phyloP scores from a whole-genome alignment of 1,284 basidiomycete genomes.

The Golubevia sp. region DNA sequence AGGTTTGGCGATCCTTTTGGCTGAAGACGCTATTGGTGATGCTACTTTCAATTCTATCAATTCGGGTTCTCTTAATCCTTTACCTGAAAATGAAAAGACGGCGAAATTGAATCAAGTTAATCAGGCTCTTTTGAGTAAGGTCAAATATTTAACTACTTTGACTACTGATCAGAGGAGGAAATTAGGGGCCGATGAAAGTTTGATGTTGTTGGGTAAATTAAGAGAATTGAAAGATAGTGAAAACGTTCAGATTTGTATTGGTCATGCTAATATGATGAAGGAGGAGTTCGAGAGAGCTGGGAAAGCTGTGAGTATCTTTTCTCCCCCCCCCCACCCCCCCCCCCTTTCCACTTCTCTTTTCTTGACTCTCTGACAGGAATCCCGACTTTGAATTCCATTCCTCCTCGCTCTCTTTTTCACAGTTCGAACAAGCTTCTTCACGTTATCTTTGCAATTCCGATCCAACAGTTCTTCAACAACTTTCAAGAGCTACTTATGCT shows the following conservation, averaged over 20 bases:
- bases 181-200: constrained; percentile 45
- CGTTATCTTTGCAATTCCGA: constrained; percentile 29
- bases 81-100: too few species aligned
- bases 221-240: constrained; percentile 36
- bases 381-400: background rate
- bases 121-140: too few species aligned
- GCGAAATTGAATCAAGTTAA: too few species aligned
- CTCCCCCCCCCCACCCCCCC: background rate
- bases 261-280: constrained; percentile 55
- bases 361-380: background rate
- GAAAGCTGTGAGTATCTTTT: constrained; percentile 22
- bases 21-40: constrained; percentile 52
- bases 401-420: background rate
- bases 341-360: background rate
- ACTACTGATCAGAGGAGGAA: constrained; percentile 5
- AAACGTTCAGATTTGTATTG: constrained; percentile 56
- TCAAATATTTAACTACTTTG: too few species aligned
- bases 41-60: constrained; percentile 1
- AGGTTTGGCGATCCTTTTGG: constrained; percentile 51
- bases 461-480: constrained; percentile 44
- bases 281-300: constrained; percentile 51
- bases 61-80: background rate
- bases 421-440: constrained; percentile 47
- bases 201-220: constrained; percentile 49
- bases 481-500: constrained; percentile 48